Evolutionary conservation across 2,329 filamentous ascomycete genomes (phyloP), one percentile per base, ranked within the genome.

Genomic region (Talaromyces sp.): DNA sequence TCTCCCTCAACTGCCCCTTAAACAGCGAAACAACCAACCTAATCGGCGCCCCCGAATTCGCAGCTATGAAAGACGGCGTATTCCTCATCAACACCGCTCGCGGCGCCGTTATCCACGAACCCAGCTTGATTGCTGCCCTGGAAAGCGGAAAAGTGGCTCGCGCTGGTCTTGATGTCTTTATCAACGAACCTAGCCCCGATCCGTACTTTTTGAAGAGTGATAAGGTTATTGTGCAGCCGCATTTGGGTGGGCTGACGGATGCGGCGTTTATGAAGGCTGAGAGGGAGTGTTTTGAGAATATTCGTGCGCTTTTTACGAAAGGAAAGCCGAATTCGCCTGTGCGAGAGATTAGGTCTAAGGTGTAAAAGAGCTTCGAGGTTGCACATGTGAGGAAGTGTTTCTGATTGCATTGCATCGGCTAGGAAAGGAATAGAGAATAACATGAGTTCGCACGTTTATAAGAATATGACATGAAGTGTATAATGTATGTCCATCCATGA

Each of bases 61-160:
- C 80, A 58, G 82, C 84, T 69, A 92, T 92, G 89, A 93, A 92
- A 75, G 79, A 79, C n/a, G 89, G 89, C 54, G 83, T 90, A 22
- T 83, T 92, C n/a, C 84, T 93, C 40, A 81, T 92, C 72, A 93
- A 93, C 78, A 92, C 90, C 0, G 89, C 90, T 6, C 86, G 90
- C 11, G 90, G 90, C 43, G 89, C 89, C n/a, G 85, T 93, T 61
- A 88, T 93, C 71, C 87, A 93, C 72, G 90, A 93, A 77, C 85
- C 81, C 7, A 90, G 89, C 1, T 83, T 93, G 3, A 90, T 91
- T 4, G 78, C 84, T 47, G 90, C 89, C 0, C 81, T 93, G 1
- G 82, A 88, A 15, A 80, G 78, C 5, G 89, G 63, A 5, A 65
- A 65, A 56, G 58, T 65, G 17, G 36, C 63, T 27, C 63, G 63